Evolutionary conservation across 768 basidiomycete genomes (phyloP).

Genomic region (Mycena vulgaris): DNA sequence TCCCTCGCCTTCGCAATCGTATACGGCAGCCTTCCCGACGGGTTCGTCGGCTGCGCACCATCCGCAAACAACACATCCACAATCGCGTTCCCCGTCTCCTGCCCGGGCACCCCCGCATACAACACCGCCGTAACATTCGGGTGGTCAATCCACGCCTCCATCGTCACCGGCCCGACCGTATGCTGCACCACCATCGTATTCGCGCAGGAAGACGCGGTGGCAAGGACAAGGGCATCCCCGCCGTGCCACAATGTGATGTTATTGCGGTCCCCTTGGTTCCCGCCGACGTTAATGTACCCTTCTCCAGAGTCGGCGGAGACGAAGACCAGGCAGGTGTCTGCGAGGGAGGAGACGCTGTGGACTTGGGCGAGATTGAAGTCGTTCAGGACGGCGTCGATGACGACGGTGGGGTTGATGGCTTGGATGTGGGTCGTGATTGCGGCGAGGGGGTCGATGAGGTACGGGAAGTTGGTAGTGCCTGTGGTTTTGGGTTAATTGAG

Average conservation of each 20-base stretch:
- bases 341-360: constrained; percentile 39
- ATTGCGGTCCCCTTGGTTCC: constrained; percentile 41
- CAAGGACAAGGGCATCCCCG: constrained; percentile 58
- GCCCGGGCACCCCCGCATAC: constrained; percentile 65
- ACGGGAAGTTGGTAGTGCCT: constrained; percentile 54
- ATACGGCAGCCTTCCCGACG: constrained; percentile 63
- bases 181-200: constrained; percentile 78
- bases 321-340: constrained; percentile 50
- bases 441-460: constrained; percentile 43
- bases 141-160: constrained; percentile 76
- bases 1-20: constrained; percentile 67
- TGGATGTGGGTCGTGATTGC: constrained; percentile 45
- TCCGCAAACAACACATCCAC: constrained; percentile 72
- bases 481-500: constrained; percentile 39
- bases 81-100: constrained; percentile 72
- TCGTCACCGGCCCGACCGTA: constrained; percentile 68
- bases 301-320: constrained; percentile 58
- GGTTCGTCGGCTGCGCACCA: constrained; percentile 58
- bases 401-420: constrained; percentile 42
- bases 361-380: constrained; percentile 49
- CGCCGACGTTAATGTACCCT: constrained; percentile 61
- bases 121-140: constrained; percentile 66
- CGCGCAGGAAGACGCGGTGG: constrained; percentile 64
- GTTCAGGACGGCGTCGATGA: constrained; percentile 43
- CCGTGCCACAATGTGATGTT: constrained; percentile 60